Evolutionary conservation across 2,329 filamentous ascomycete species (phyloP), one percentile per base, ranked within the genome.

Genomic region (Colletotrichum graminicola): DNA sequence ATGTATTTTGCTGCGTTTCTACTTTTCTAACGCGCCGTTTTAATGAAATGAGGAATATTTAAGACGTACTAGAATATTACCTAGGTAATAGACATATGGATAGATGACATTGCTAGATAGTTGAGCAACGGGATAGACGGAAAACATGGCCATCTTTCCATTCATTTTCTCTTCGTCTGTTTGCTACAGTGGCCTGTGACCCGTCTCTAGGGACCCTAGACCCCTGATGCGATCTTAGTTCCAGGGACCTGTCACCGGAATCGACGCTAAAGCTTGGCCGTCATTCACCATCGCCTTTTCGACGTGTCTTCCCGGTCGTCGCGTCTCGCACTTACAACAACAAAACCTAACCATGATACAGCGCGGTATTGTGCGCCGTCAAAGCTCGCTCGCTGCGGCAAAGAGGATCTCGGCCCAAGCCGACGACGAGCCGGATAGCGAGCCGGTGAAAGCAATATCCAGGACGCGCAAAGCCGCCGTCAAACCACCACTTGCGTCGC

Each of bases 341-440:
- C 10, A 8, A 61, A 29, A 29, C 29, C 29, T 5, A 18, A 47
- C 32, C 34, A 71, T 68, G 68, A 63, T 45, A 8, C 57, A 71
- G 32, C 68, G 68, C 6, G 36, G 43, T 41, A 39, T 64, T 29
- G 41, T 59, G 7, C 59, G 68, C n/a, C 68, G 68, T 43, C 68
- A 71, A 26, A 72, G 70, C 26, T 73, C 73, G 29, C 61, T 74
- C 21, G 71, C 71, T 8, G 73, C 73, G 23, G 67, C 71, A 1
- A 65, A 62, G 41, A 73, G 55, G 2, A 72, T 74, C 1, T 23
- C 63, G 3, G 51, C 67, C 2, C 73, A 74, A 36, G 67, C 32
- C 16, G 67, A 63, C n/a, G 39, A 62, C 23, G 73, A 73, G 16
- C 55, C 63, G 1, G 71, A 67, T 4, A 21, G 43, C 3, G 69